A percentile compares a stretch with the other conserved stretches of the same genome.
phyloP scores from a whole-genome alignment of 768 basidiomycete genomes.

The Filobasidium floriforme region DNA sequence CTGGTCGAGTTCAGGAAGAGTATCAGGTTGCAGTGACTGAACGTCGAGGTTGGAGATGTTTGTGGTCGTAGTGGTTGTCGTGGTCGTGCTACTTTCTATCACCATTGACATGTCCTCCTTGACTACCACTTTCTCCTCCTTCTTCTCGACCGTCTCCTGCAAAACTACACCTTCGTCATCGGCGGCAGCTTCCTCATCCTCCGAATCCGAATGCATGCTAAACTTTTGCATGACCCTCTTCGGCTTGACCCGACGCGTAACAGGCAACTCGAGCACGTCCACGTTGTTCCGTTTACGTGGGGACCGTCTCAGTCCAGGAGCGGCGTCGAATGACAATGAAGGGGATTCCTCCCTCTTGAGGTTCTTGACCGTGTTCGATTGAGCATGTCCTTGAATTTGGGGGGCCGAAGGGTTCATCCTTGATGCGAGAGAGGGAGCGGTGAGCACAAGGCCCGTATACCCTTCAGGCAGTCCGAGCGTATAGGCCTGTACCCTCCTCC shows the following conservation, averaged over 20 bases:
- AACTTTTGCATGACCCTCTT: constrained; percentile 6
- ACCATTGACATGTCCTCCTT: background rate
- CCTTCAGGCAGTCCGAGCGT: constrained; percentile 3
- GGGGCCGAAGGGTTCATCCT: background rate
- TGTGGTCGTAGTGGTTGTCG: background rate
- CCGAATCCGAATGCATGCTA: constrained; percentile 13
- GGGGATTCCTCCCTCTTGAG: background rate
- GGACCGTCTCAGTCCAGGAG: background rate
- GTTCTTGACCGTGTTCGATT: background rate
- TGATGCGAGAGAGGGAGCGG: constrained; percentile 9
- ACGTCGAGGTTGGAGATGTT: background rate
- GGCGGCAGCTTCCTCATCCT: background rate
- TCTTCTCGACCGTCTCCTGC: background rate
- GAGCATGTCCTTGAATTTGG: background rate
- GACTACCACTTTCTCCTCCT: background rate
- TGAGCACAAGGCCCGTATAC: constrained; percentile 11
- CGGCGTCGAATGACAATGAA: too few relatives aligned
- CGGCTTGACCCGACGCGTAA: background rate
- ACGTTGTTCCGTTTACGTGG: background rate
- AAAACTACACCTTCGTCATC: background rate
- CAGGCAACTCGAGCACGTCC: background rate
- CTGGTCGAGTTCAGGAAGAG: background rate
- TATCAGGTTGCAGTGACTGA: background rate
- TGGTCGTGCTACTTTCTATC: background rate
- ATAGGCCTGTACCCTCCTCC: constrained; percentile 7